Evolutionary conservation across 768 basidiomycete species (phyloP).

Genomic region (Psilocybe tampanensis): DNA sequence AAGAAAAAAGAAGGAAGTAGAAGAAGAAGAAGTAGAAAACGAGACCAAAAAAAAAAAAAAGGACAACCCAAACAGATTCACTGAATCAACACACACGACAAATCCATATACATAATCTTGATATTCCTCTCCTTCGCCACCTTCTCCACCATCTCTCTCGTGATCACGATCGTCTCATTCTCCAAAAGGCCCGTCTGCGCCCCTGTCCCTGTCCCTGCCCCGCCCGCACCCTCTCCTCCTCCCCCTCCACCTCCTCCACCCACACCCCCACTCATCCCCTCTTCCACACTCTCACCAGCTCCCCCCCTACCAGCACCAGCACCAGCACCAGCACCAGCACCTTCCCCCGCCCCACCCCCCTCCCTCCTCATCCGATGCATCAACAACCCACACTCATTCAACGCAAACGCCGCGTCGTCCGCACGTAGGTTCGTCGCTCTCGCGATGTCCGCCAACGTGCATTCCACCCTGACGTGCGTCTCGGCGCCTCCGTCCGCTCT

Average conservation of each 20-base stretch:
- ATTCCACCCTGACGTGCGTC: constrained; percentile 66
- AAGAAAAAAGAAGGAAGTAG: constrained; percentile 3
- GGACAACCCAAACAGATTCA: constrained; percentile 1
- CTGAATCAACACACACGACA: constrained; percentile 56
- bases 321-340: too few relatives aligned
- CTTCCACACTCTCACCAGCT: constrained; percentile 9
- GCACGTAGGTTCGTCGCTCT: constrained; percentile 77
- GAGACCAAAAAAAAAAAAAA: not conserved
- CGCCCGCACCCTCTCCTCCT: too few relatives aligned
- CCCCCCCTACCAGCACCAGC: too few relatives aligned
- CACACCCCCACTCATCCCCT: constrained; percentile 21
- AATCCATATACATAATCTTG: constrained; percentile 68
- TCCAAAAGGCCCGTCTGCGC: too few relatives aligned
- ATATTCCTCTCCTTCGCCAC: constrained; percentile 71
- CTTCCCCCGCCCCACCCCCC: constrained; percentile 21
- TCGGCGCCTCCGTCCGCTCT: constrained; percentile 71
- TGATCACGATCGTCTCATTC: constrained; percentile 41
- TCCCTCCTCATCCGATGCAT: constrained; percentile 37
- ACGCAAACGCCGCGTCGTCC: constrained; percentile 87
- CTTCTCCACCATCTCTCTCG: constrained; percentile 44
- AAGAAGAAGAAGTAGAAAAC: not conserved
- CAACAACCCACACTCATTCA: constrained; percentile 86
- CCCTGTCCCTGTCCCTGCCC: constrained; percentile 13
- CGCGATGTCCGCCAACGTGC: constrained; percentile 79
- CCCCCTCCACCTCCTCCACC: constrained; percentile 3